Evolutionary conservation across 2,329 filamentous ascomycete genomes (phyloP), one percentile per base, ranked within the genome.

Genomic region (Pyrenochaeta sp.): DNA sequence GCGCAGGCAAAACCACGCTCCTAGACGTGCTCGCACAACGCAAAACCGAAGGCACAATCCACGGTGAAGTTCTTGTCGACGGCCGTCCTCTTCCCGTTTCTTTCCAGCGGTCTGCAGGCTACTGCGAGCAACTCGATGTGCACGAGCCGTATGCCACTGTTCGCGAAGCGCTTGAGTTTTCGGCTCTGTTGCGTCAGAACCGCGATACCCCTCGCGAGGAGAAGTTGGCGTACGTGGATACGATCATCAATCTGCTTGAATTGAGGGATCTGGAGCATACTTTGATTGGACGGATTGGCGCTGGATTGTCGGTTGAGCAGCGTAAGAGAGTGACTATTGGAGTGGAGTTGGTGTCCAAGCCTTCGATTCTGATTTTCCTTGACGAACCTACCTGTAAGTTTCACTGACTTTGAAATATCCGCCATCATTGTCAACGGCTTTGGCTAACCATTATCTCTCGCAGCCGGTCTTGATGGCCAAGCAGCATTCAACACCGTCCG

Each of bases 401-500:
- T 8, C 2, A 19, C 10, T 24, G 7, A 24, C 22, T 24, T 24
- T 24, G 22, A 24, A 7, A 24, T 24, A 24, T n/a, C n/a, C n/a
- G n/a, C n/a, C n/a, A n/a, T n/a, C n/a, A n/a, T n/a, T n/a, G n/a
- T n/a, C n/a, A n/a, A n/a, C n/a, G n/a, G n/a, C 22, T 24, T 24
- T 24, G 22, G 7, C 7, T 2, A 1, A 35, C 34, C 38, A 3
- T 14, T 8, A 4, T 10, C 31, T 36, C n/a, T n/a, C n/a, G n/a
- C n/a, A 42, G 39, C 83, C 2, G 87, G 87, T 36, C 79, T 90
- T 0, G 85, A 87, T 57, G 81, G 79, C n/a, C 83, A 88, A 63
- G 82, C 80, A 29, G 85, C 86, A 13, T 88, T 82, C 72, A 87
- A 87, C 65, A 89, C 87, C 44, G 81, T 88, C 11, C 81, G 84